Conservation (phyloP, 495 filamentous ascomycete genomes). For the Rhypophila decipiens region DNA sequence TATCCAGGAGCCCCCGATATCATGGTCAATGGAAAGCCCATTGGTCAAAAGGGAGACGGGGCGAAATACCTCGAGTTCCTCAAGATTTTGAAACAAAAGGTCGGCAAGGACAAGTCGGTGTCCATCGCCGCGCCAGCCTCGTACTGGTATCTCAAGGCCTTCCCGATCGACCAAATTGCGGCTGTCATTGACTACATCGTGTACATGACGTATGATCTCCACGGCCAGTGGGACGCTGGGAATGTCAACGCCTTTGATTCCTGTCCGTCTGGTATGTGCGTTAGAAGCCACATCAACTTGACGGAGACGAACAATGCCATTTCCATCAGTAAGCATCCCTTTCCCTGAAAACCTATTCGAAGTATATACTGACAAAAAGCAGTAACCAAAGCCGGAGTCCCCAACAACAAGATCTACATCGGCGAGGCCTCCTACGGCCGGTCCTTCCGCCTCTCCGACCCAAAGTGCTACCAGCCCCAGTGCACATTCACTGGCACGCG, state of each 20-base stretch:
- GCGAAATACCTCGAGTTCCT: constrained; percentile 20
- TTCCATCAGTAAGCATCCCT: too few species aligned
- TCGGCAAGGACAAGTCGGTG: constrained; percentile 16
- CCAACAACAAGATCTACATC: constrained; percentile 30
- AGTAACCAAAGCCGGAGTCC: constrained; percentile 47
- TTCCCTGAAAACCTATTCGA: too few species aligned
- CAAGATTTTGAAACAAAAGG: constrained; percentile 1
- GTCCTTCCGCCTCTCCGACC: constrained; percentile 22
- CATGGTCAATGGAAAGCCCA: constrained; percentile 15
- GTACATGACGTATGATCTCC: constrained; percentile 27
- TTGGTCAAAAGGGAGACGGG: constrained; percentile 13
- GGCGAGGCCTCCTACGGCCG: constrained; percentile 35
- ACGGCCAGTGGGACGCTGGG: constrained; percentile 10
- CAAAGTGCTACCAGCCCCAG: constrained; percentile 2
- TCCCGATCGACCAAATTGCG: constrained; percentile 23
- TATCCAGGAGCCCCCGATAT: constrained; percentile 32
- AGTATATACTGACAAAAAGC: too few species aligned
- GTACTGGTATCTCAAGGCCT: constrained; percentile 25
- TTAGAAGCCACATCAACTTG: constrained; percentile 35
- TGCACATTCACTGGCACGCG: constrained; percentile 14
- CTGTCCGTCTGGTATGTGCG: constrained; percentile 28
- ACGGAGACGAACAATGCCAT: constrained; percentile 28
- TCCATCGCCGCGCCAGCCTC: constrained; percentile 23
- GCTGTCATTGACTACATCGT: constrained; percentile 25
- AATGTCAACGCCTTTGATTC: too few species aligned